phyloP scores from a whole-genome alignment of 257 asterid species.

The Penstemon newberryi region DNA sequence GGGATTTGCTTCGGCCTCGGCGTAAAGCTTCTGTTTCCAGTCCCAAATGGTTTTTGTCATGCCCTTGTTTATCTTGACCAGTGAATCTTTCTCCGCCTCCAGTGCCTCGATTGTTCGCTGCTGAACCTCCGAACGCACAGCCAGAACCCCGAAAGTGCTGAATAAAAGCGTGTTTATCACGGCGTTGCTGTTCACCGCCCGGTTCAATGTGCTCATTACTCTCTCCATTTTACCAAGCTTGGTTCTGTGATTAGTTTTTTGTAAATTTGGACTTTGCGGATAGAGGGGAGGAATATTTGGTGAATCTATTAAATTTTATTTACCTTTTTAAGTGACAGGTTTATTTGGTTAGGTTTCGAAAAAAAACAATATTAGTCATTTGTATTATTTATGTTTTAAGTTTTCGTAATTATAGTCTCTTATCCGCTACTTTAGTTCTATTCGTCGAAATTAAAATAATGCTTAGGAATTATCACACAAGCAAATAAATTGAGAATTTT shows the following conservation, averaged over 20 bases:
- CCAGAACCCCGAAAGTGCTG: slow-evolving; percentile 50
- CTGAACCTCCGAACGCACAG: slow-evolving; percentile 53
- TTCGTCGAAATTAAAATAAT: no score
- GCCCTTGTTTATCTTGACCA: slow-evolving; percentile 52
- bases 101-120: slow-evolving; percentile 50
- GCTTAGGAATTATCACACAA: no score
- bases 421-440: no score
- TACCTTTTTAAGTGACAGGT: no score
- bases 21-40: slow-evolving; percentile 79
- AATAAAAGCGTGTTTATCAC: slow-evolving; percentile 47
- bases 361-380: no score
- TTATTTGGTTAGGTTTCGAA: no score
- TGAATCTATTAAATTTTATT: no score
- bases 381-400: no score
- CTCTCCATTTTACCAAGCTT: slow-evolving; percentile 50
- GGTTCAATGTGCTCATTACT: slow-evolving; percentile 39
- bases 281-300: neutral
- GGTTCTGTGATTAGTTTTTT: neutral
- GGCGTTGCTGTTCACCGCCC: slow-evolving; percentile 59
- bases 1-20: slow-evolving; percentile 57
- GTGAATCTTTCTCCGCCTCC: slow-evolving; percentile 61
- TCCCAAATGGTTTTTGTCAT: slow-evolving; percentile 69
- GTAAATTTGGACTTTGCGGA: neutral
- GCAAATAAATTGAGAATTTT: no score
- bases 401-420: no score